Percentiles rank a stretch among this genome's conserved stretches.
phyloP scores from a whole-genome alignment of 2,329 filamentous ascomycete species.

The Diplodia corticola region DNA sequence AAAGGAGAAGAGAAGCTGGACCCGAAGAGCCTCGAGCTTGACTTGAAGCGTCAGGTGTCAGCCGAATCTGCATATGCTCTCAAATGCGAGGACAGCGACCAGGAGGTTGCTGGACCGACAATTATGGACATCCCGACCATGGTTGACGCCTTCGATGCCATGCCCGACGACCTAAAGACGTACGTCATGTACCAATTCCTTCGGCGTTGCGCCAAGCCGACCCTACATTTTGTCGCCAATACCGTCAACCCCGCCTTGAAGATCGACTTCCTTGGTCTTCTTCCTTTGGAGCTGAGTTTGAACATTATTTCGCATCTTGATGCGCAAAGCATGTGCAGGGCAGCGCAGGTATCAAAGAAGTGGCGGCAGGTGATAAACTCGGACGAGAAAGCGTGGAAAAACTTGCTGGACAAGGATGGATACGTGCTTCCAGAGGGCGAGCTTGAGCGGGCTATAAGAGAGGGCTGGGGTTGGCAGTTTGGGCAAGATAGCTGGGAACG shows the following conservation, averaged over 20 bases:
- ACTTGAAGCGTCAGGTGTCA: neutral
- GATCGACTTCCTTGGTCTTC: slow-evolving; percentile 82
- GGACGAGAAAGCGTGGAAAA: slow-evolving; percentile 95
- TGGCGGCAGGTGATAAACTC: slow-evolving; percentile 91
- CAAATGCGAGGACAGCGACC: slow-evolving; percentile 27
- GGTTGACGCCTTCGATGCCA: slow-evolving; percentile 84
- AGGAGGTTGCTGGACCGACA: slow-evolving; percentile 40
- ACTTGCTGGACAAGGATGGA: slow-evolving; percentile 81
- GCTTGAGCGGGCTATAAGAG: slow-evolving; percentile 77
- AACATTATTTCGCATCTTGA: slow-evolving; percentile 88
- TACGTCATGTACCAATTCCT: slow-evolving; percentile 97
- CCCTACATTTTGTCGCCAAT: slow-evolving; percentile 83
- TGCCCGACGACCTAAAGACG: slow-evolving; percentile 88
- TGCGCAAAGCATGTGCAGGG: slow-evolving; percentile 79
- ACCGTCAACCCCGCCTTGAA: slow-evolving; percentile 92
- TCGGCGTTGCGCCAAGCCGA: slow-evolving; percentile 81
- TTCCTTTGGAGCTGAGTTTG: slow-evolving; percentile 83
- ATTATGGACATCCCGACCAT: slow-evolving; percentile 81
- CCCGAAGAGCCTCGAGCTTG: neutral
- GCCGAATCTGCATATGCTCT: neutral
- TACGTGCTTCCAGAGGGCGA: slow-evolving; percentile 78
- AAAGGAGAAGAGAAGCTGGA: slow-evolving; percentile 1
- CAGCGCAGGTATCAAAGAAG: slow-evolving; percentile 88
- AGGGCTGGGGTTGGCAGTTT: slow-evolving; percentile 98
- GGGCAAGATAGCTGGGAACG: slow-evolving; percentile 74